These are phyloP conservation scores for Paecilomyces dactylethromorphus DNA, from an alignment of 2,329 filamentous ascomycete genomes.

Conservation along the genomic window DNA sequence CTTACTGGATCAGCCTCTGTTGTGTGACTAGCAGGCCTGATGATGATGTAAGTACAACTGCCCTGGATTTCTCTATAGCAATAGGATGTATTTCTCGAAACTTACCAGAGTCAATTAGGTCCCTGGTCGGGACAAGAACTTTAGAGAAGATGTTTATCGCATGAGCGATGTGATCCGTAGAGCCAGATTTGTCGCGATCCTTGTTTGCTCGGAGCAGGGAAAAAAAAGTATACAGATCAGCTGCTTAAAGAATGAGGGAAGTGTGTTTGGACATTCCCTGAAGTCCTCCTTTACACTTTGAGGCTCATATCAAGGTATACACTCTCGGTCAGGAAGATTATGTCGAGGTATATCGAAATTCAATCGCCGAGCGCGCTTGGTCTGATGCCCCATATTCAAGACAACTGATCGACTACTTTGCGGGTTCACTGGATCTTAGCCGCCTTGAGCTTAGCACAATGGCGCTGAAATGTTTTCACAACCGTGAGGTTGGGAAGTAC, in stretches of 20 bases:
- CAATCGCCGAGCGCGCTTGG: too few relatives aligned
- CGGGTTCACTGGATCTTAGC: conserved; percentile 34
- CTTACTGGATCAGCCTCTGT: too few relatives aligned
- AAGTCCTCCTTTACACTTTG: conserved; percentile 30
- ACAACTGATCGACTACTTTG: conserved; percentile 43
- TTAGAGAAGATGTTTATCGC: conserved; percentile 33
- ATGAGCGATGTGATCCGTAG: conserved; percentile 42
- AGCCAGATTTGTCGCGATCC: too few relatives aligned
- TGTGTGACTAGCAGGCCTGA: too few relatives aligned
- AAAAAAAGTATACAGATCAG: too few relatives aligned
- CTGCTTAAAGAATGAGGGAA: conserved; percentile 13
- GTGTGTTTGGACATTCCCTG: conserved; percentile 43
- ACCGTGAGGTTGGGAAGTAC: conserved; percentile 30
- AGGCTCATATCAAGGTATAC: conserved; percentile 25
- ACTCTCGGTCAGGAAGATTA: too few relatives aligned
- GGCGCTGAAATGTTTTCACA: conserved; percentile 35
- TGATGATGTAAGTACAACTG: too few relatives aligned
- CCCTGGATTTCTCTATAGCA: too few relatives aligned
- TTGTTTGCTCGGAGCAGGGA: too few relatives aligned
- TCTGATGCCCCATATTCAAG: conserved; percentile 31
- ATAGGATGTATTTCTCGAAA: too few relatives aligned
- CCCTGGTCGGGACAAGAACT: conserved; percentile 24
- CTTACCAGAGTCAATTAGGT: too few relatives aligned
- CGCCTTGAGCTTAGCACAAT: conserved; percentile 37
- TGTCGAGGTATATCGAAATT: too few relatives aligned